A percentile compares a stretch with the other conserved stretches of the same genome.
phyloP scores from a whole-genome alignment of 768 basidiomycete species.

The Lentinus tigrinus region DNA sequence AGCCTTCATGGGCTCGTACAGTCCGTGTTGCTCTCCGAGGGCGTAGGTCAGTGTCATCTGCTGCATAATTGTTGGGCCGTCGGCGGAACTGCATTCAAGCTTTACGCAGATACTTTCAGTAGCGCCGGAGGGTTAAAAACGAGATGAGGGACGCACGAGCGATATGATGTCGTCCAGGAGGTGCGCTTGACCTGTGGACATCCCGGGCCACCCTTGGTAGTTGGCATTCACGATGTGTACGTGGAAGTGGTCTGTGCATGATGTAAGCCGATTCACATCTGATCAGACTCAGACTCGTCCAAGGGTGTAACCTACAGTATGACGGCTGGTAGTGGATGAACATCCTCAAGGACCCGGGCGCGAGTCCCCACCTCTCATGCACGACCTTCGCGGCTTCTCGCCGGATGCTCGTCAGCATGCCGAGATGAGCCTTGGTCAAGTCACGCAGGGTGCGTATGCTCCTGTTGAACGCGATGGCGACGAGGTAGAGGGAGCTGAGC shows the following conservation, averaged over 20 bases:
- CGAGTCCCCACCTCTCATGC: conserved; percentile 64
- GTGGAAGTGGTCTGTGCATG: conserved; percentile 80
- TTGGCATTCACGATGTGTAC: conserved; percentile 87
- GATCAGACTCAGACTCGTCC: not conserved
- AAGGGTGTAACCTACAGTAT: conserved; percentile 65
- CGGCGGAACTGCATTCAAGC: conserved; percentile 57
- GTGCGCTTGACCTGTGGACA: conserved; percentile 89
- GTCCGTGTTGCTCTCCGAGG: conserved; percentile 78
- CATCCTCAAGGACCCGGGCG: conserved; percentile 62
- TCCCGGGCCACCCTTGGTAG: conserved; percentile 59
- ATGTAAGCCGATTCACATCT: not conserved
- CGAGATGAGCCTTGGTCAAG: conserved; percentile 61
- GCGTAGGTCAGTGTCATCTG: conserved; percentile 79
- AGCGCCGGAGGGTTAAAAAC: not conserved
- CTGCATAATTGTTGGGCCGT: conserved; percentile 57
- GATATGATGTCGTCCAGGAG: conserved; percentile 90
- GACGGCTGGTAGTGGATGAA: conserved; percentile 95
- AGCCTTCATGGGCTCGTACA: conserved; percentile 36
- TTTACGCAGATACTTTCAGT: conserved; percentile 35
- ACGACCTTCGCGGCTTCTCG: conserved; percentile 52
- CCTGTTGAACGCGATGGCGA: conserved; percentile 68
- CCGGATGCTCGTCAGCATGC: conserved; percentile 65
- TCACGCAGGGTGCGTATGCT: conserved; percentile 75
- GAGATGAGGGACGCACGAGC: conserved; percentile 47
- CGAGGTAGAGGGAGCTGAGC: conserved; percentile 77